Conservation (phyloP, 495 filamentous ascomycete species). For the Talaromyces ruber region DNA sequence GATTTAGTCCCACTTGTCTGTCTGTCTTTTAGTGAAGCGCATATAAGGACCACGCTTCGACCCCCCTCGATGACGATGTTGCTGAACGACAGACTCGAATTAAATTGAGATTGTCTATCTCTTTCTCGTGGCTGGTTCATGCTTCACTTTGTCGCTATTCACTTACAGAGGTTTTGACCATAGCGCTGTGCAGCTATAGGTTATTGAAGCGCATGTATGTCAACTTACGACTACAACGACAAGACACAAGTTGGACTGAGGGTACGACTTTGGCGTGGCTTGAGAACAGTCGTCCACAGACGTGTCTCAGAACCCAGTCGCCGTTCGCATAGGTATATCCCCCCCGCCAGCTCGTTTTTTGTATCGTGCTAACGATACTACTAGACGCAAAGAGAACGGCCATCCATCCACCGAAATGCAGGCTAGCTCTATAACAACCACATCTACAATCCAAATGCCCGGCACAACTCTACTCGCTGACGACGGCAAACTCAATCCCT, state of each 20-base stretch:
- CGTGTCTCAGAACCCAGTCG: slow-evolving; percentile 18
- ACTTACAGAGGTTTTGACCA: background rate
- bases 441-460: slow-evolving; percentile 7
- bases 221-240: slow-evolving; percentile 20
- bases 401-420: background rate
- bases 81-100: background rate
- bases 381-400: background rate
- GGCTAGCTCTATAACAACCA: slow-evolving; percentile 4
- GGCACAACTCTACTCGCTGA: slow-evolving; percentile 16
- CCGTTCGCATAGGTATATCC: slow-evolving; percentile 23
- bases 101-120: slow-evolving; percentile 9
- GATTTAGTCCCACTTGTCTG: background rate
- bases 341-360: background rate
- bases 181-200: background rate
- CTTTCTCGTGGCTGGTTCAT: slow-evolving; percentile 8
- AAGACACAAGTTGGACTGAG: slow-evolving; percentile 12
- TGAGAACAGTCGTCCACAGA: slow-evolving; percentile 25
- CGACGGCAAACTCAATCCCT: slow-evolving; percentile 51
- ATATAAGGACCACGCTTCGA: slow-evolving; percentile 3
- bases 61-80: background rate
- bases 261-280: slow-evolving; percentile 27
- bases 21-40: background rate
- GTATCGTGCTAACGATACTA: background rate
- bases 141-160: background rate
- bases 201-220: slow-evolving; percentile 15